Base-by-base conservation (phyloP, 176 grass and related monocot genomes). In the Oryza brachyantha region DNA sequence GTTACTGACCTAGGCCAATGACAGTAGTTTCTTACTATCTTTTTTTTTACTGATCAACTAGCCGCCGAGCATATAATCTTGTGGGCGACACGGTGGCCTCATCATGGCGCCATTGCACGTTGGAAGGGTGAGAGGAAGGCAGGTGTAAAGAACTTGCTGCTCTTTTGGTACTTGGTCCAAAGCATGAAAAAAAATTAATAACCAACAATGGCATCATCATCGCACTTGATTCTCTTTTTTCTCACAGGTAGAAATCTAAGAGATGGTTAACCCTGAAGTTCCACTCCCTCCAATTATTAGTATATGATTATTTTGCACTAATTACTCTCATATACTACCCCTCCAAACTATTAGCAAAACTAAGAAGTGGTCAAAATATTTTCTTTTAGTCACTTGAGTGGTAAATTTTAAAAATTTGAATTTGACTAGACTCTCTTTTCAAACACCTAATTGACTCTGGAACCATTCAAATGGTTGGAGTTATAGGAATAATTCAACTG, bases 51-150 rank as follows among this genome's bases (percentile, higher is more conserved):
- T 6, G 42, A 72, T 50, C 28, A 29, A 14, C 13, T 57, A 34
- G 59, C 59, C 58, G 52, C 64, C 64, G 39, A 52, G 64, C 72
- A 54, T 17, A 70, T 17, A 70, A 42, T 61, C 65, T 64, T 64
- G 65, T 87, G 85, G 78, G 85, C 65, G 70, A 13, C 26, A 40
- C 19, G 32, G 6, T 54, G 29, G 31, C 2, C 9, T 16, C 50
- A 12, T 16, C 22, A 40, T 16, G 45, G 35, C 57, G 70, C 70
- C 41, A 27, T 62, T 41, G 84, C 72, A 86, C 72, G 76, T 55
- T 75, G 78, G 85, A 87, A 82, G 12, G 46, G 61, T 22, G 45
- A 66, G 36, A 66, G 26, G 26, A 73, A 8, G 60, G 75, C 75
- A 73, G 61, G 46, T 58, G 75, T 61, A 75, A 69, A 69, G 32